Evolutionary conservation across 2,329 filamentous ascomycete species (phyloP), one percentile per base, ranked within the genome.

Genomic region (Aureobasidium namibiae): DNA sequence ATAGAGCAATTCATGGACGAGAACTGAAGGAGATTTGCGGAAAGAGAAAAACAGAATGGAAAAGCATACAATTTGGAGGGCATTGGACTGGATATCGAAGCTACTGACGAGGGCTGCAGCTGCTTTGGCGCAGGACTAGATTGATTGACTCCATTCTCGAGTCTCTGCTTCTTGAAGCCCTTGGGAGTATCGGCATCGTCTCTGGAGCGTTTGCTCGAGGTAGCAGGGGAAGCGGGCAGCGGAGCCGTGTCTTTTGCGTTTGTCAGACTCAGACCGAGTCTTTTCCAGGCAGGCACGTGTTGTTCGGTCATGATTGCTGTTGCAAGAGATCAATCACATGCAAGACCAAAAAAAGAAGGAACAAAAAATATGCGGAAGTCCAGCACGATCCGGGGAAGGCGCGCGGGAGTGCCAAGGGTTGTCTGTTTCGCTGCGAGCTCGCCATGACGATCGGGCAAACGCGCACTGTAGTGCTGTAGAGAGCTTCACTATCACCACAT

Each of bases 221-320:
- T 38, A 23, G 46, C 24, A 29, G 41, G 31, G 31, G 60, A 45
- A 38, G 53, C 54, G 29, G 57, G 46, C 16, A 18, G 26, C 5
- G 39, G 46, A 2, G 57, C 46, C 14, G 58, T 63, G 49, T 73
- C 68, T 67, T 77, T 75, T 46, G 77, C 75, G 67, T 77, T 78
- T 69, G 84, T 85, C 65, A 83, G 73, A 72, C 83, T 83, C 62
- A 84, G 73, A 36, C 82, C 82, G 59, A 84, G 71, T 67, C 79
- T 75, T 68, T 83, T 84, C 81, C 81, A 85, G 61, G 82, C 81
- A 33, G 83, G 82, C 49, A 80, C 70, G 65, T 67, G 66, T 58
- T 58, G 34, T 24, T 42, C 36, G 44, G 39, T 24, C 52, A 56
- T 56, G 52, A 14, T 33, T 44, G 24, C 39, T 41, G 38, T 9